phyloP scores from a whole-genome alignment of 257 asterid genomes.

The Pogostemon cablin region DNA sequence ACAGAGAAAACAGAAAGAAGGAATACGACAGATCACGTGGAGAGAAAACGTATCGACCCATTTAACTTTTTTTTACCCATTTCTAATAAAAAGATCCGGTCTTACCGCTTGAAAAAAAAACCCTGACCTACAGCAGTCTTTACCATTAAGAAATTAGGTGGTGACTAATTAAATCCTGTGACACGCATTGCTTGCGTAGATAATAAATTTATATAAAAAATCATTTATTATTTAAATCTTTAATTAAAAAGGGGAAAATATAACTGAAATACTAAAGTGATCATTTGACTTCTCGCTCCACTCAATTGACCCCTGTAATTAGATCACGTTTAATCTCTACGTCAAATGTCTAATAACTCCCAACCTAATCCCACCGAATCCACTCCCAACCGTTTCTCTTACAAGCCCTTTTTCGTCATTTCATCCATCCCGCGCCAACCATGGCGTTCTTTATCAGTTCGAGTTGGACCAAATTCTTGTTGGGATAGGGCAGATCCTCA shows the following conservation, averaged over 20 bases:
- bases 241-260: background rate
- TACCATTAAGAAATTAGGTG: background rate
- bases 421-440: slow-evolving; percentile 53
- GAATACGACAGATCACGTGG: no score
- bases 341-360: background rate
- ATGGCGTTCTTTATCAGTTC: slow-evolving; percentile 43
- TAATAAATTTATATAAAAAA: no score
- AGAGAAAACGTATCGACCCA: no score
- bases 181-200: no score
- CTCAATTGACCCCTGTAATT: slow-evolving; percentile 30
- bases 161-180: no score
- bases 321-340: background rate
- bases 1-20: no score
- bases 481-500: no score
- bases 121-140: no score
- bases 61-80: no score
- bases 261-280: slow-evolving; percentile 19
- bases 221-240: background rate
- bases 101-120: no score
- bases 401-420: slow-evolving; percentile 46
- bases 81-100: no score
- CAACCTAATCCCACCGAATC: slow-evolving; percentile 20
- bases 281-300: slow-evolving; percentile 27
- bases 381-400: slow-evolving; percentile 19
- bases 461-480: slow-evolving; percentile 34